A percentile compares a stretch with the other conserved stretches of the same genome.
Conservation (phyloP, 2,329 filamentous ascomycete species). For the Dryadomyces quercivorus region DNA sequence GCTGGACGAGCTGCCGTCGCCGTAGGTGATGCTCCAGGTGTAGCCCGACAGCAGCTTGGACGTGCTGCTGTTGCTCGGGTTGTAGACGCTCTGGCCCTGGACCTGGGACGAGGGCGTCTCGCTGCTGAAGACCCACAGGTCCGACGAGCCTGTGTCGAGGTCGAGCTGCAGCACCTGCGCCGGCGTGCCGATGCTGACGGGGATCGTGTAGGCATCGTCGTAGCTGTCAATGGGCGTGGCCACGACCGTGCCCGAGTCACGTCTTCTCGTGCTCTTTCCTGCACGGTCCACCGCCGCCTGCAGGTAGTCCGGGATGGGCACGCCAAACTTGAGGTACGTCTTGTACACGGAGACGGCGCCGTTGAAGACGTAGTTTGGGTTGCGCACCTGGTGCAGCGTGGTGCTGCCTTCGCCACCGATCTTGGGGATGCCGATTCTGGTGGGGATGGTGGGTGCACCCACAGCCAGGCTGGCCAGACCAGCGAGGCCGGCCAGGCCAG, state of each 20-base stretch:
- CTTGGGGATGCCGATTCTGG: no score
- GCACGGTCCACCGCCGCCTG: constrained; percentile 18
- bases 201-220: constrained; percentile 40
- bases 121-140: constrained; percentile 41
- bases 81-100: constrained; percentile 25
- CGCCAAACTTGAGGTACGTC: constrained; percentile 27
- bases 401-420: constrained; percentile 17
- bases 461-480: no score
- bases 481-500: no score
- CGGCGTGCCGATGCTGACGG: constrained; percentile 45
- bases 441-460: no score
- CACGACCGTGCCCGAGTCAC: constrained; percentile 20
- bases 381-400: constrained; percentile 23
- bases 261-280: constrained; percentile 5
- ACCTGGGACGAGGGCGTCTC: constrained; percentile 20
- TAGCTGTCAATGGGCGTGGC: constrained; percentile 30
- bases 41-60: constrained; percentile 19
- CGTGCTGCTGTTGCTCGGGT: constrained; percentile 24
- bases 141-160: constrained; percentile 56
- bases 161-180: constrained; percentile 46
- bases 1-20: constrained; percentile 26
- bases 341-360: constrained; percentile 22
- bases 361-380: constrained; percentile 23
- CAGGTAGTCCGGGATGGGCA: constrained; percentile 22
- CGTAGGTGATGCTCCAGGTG: constrained; percentile 28